A percentile compares a stretch with the other conserved stretches of the same genome.
Evolutionary conservation across 768 basidiomycete species (phyloP).

Genomic region (Psilocybe azurescens): DNA sequence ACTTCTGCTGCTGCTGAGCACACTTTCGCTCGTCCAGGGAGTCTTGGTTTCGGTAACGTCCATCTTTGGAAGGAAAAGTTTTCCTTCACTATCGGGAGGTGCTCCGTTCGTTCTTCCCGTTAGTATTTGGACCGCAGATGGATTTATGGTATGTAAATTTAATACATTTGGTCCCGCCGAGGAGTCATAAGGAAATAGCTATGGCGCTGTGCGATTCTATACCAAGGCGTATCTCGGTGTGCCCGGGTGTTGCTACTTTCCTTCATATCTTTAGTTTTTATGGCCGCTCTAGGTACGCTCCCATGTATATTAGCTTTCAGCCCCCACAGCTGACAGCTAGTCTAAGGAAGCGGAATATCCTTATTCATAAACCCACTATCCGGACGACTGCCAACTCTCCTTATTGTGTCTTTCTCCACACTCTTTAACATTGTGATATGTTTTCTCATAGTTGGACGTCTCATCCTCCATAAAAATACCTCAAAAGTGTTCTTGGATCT

Average conservation of each 20-base stretch:
- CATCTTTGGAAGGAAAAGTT: slow-evolving; percentile 9
- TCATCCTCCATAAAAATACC: slow-evolving; percentile 15
- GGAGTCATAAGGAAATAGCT: slow-evolving; percentile 5
- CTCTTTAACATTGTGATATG: slow-evolving; percentile 17
- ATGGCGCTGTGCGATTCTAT: slow-evolving; percentile 20
- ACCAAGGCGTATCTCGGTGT: slow-evolving; percentile 11
- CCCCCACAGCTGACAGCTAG: not conserved
- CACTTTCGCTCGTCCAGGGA: slow-evolving; percentile 11
- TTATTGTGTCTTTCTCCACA: slow-evolving; percentile 20
- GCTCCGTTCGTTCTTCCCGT: slow-evolving; percentile 16
- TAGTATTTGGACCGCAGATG: slow-evolving; percentile 23
- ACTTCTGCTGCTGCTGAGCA: slow-evolving; percentile 15
- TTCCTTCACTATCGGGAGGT: slow-evolving; percentile 10
- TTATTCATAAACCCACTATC: slow-evolving; percentile 4
- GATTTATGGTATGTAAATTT: slow-evolving; percentile 18
- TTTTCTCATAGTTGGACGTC: slow-evolving; percentile 16
- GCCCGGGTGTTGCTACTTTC: slow-evolving; percentile 3
- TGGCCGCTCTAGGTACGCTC: slow-evolving; percentile 11
- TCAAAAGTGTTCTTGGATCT: slow-evolving; percentile 7
- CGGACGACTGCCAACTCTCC: slow-evolving; percentile 6
- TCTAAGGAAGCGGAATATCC: slow-evolving; percentile 12
- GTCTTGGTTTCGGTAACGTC: slow-evolving; percentile 6
- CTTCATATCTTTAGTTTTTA: slow-evolving; percentile 12
- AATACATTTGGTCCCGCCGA: not conserved
- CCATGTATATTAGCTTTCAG: not conserved